Percentiles rank a stretch among this genome's conserved stretches.
phyloP scores from a whole-genome alignment of 495 filamentous ascomycete genomes.

The Trichoderma parareesei region DNA sequence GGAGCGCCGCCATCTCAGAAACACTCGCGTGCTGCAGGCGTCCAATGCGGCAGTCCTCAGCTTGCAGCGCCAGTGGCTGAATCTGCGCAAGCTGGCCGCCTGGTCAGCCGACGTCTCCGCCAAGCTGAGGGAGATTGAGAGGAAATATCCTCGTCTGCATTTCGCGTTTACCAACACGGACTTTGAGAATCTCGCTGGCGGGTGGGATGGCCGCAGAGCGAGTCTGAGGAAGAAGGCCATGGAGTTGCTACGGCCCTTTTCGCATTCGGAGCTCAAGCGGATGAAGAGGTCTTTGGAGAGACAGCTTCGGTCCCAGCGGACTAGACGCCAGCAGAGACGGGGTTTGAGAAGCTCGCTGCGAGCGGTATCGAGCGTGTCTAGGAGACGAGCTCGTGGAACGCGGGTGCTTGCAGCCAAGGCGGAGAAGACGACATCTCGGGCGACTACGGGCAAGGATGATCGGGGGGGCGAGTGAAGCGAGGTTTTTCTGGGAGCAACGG shows the following conservation, averaged over 20 bases:
- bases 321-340: neutral
- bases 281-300: conserved; percentile 4
- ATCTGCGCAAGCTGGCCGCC: conserved; percentile 7
- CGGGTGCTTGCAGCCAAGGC: neutral
- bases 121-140: conserved; percentile 1
- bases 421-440: neutral
- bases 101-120: neutral
- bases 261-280: neutral
- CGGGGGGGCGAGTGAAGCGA: neutral
- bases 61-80: conserved; percentile 5
- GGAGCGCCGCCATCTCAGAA: conserved; percentile 9
- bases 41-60: conserved; percentile 1
- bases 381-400: neutral
- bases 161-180: conserved; percentile 6
- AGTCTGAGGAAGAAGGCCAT: neutral
- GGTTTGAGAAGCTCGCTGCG: neutral
- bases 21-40: neutral
- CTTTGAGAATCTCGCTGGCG: neutral
- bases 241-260: neutral
- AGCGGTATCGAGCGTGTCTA: neutral
- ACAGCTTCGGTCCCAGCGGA: neutral
- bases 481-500: neutral
- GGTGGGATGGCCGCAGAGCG: neutral
- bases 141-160: conserved; percentile 4
- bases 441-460: neutral